Percentiles rank a stretch among this genome's conserved stretches.
Conservation (phyloP, 2,329 filamentous ascomycete genomes). For the Septoria petroselini region DNA sequence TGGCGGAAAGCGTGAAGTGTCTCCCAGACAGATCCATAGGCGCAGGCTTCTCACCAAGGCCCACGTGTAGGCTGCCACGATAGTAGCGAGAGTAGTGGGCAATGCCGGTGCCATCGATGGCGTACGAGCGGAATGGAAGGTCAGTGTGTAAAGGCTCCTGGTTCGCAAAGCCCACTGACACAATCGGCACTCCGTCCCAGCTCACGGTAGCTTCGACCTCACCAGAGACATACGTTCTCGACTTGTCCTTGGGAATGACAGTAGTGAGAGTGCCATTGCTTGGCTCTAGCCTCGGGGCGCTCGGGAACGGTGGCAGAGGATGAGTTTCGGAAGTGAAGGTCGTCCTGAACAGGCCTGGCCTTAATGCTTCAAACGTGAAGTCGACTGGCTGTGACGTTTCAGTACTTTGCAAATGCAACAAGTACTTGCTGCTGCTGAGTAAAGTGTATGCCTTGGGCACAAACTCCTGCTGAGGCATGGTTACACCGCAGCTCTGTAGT, state of each 20-base stretch:
- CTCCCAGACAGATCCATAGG: slow-evolving; percentile 69
- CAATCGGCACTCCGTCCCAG: slow-evolving; percentile 57
- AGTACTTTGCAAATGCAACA: slow-evolving; percentile 45
- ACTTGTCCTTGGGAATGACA: slow-evolving; percentile 33
- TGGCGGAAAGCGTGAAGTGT: slow-evolving; percentile 64
- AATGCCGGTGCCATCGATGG: slow-evolving; percentile 58
- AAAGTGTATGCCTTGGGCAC: slow-evolving; percentile 41
- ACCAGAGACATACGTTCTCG: slow-evolving; percentile 42
- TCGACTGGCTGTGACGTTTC: slow-evolving; percentile 44
- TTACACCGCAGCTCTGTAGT: neutral
- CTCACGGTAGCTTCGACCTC: slow-evolving; percentile 56
- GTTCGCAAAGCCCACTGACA: slow-evolving; percentile 55
- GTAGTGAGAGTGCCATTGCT: slow-evolving; percentile 10
- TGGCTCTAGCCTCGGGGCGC: slow-evolving; percentile 47
- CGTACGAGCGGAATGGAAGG: slow-evolving; percentile 64
- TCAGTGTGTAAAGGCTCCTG: slow-evolving; percentile 59
- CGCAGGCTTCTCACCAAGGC: slow-evolving; percentile 68
- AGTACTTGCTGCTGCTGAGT: slow-evolving; percentile 31
- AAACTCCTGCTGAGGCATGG: slow-evolving; percentile 51
- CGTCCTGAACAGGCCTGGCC: slow-evolving; percentile 63
- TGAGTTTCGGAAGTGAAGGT: slow-evolving; percentile 63
- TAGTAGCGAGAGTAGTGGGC: slow-evolving; percentile 65
- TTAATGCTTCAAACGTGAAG: slow-evolving; percentile 63
- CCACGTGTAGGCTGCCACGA: slow-evolving; percentile 62
- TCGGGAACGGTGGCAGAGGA: slow-evolving; percentile 63